Base-by-base conservation (phyloP, 495 filamentous ascomycete species). In the Daldinia concentrica region DNA sequence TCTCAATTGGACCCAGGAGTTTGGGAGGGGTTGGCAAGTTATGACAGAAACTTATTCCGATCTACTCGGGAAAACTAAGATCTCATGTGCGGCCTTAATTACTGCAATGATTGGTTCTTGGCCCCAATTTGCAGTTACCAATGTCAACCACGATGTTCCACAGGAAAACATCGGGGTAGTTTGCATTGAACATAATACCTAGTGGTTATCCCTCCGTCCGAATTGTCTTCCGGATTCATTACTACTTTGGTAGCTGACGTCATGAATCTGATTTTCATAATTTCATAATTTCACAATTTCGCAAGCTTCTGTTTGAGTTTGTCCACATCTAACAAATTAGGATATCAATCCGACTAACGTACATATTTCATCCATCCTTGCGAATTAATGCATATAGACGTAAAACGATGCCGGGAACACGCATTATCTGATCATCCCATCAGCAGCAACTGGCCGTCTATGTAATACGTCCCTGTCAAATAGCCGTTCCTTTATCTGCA, bases 1-100 rank as follows among this genome's bases (percentile, higher is more conserved):
- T 66, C 50, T 58, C 62, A 69, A 73, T 69, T 73, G 66, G 71
- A 66, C 71, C 71, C 71, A 69, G 62, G 52, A 73, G 71, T 66
- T 26, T 66, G 71, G 71, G 62, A 69, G 62, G 61, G 66, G 66
- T 65, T 66, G 65, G 27, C 45, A 7, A 69, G n/a, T 63, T 69
- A 22, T 52, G 61, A 73, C 61, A 69, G 32, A 51, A 48, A 58
- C 48, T 24, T 41, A 32, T 65, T 58, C 61, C 50, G 70, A 57
- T 64, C 70, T 58, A 43, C 36, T 52, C 12, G n/a, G 29, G 51
- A 61, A 62, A 61, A 60, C 52, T 48, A 32, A 56, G 29, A 43
- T 62, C 48, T 71, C 26, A 27, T 58, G n/a, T 45, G 29, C 26
- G 39, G 52, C 26, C 51, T 58, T 52, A 29, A 52, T 36, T 48